Evolutionary conservation across 805 yeast genomes (phyloP).

Genomic region (Candida vartiovaarae): DNA sequence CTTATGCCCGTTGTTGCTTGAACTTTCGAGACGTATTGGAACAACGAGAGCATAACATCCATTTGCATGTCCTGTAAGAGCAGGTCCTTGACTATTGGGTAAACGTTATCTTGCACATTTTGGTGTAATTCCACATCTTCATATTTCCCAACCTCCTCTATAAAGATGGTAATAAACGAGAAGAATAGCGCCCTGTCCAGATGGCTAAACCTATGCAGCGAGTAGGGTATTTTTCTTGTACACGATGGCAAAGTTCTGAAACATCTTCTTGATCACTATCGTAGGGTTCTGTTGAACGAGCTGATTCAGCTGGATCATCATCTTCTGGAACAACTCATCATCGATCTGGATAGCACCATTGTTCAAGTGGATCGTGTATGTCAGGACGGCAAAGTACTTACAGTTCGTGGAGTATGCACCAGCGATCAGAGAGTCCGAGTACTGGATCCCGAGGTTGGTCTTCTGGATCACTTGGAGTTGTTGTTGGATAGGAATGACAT

Average conservation of each 20-base stretch:
- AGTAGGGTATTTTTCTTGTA: conserved; percentile 30
- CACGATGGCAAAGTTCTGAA: conserved; percentile 46
- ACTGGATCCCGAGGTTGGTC: conserved; percentile 43
- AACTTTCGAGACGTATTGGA: conserved; percentile 31
- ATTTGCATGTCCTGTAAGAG: conserved; percentile 20
- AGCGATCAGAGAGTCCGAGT: conserved; percentile 50
- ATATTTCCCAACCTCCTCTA: conserved; percentile 42
- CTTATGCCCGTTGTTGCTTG: conserved; percentile 21
- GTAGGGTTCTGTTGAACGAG: too few species aligned
- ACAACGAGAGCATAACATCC: conserved; percentile 30
- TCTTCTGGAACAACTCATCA: conserved; percentile 12
- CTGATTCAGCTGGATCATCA: conserved; percentile 7
- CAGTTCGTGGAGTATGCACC: conserved; percentile 35
- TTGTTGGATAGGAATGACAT: conserved; percentile 40
- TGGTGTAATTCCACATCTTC: conserved; percentile 32
- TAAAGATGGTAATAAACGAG: conserved; percentile 37
- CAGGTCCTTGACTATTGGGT: conserved; percentile 23
- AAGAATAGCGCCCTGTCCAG: conserved; percentile 18
- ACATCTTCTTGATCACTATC: conserved; percentile 45
- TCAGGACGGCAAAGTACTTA: conserved; percentile 76
- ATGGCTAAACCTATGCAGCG: conserved; percentile 8
- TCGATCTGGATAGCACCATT: neutral
- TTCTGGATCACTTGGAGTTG: conserved; percentile 54
- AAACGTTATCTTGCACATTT: conserved; percentile 30
- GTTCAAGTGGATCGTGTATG: conserved; percentile 59